Evolutionary conservation across 768 basidiomycete genomes (phyloP), one percentile per base, ranked within the genome.

Genomic region (Hydnomerulius pinastri): DNA sequence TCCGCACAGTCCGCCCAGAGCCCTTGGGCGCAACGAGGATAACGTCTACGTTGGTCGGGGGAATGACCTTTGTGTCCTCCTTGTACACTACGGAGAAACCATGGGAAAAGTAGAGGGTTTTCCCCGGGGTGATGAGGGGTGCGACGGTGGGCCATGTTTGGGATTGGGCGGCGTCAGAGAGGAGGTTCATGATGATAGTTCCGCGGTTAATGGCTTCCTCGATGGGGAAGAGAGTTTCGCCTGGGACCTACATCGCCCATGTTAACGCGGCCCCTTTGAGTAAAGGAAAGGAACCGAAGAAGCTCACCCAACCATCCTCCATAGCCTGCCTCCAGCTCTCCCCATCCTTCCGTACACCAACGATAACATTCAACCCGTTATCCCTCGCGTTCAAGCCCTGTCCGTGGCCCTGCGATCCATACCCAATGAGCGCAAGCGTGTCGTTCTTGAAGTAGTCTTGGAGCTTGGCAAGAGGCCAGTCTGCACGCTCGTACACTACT

Each of bases 401-500:
- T 17, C 97, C 97, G 71, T 98, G 97, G 35, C 96, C 95, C 75
- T 96, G 94, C 11, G 97, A 98, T 55, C 97, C 97, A 68, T 99
- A 98, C 52, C 97, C 97, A 62, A 98, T 98, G 73, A 99, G 85
- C 55, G 96, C 96, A 48, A 99, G 91, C 59, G 95, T 98, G 73
- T 99, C 97, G 68, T 98, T 90, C 76, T 98, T 98, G 83, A 99
- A 97, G 82, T 96, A 99, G 71, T 98, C 94, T 72, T 98, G 96
- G 67, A 99, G 86, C 77, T 92, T 98, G 54, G 92, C 85, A 55
- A 96, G 76, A 29, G 97, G 97, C 97, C 97, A 99, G 82, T 99
- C 97, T 61, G 81, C 82, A 57, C 92, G 91, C 77, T 98, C 95
- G 66, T 95, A 98, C 39, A 98, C 91, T 56, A 82, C 81, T 76